phyloP scores from a whole-genome alignment of 257 asterid genomes.

The Penstemon eatonii region DNA sequence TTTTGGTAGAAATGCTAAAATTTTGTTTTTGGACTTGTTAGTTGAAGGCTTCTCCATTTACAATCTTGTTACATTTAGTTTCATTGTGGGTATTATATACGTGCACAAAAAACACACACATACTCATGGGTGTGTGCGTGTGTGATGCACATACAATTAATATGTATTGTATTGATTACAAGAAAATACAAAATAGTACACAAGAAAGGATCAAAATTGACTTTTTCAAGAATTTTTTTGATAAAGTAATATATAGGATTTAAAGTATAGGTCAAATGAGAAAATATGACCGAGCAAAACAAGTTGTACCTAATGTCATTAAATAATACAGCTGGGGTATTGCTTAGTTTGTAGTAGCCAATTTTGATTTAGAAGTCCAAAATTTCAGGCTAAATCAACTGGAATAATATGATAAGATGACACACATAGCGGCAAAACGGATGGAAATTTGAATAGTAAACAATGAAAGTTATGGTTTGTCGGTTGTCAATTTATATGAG shows the following conservation, averaged over 20 bases:
- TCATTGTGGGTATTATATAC: constrained; percentile 17
- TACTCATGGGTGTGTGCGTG: background rate
- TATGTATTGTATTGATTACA: background rate
- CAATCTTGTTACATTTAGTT: background rate
- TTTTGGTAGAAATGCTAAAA: constrained; percentile 46
- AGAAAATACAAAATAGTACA: constrained; percentile 16
- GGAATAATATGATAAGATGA: background rate
- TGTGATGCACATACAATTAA: background rate
- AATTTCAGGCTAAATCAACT: constrained; percentile 30
- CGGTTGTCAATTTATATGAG: no score
- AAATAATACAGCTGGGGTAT: constrained; percentile 19
- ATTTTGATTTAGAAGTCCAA: constrained; percentile 38
- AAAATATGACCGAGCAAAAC: constrained; percentile 32
- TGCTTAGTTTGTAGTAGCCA: constrained; percentile 21
- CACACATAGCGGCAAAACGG: no score
- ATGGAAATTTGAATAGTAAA: background rate
- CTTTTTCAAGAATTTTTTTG: constrained; percentile 24
- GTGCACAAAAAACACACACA: constrained; percentile 3
- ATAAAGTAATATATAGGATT: background rate
- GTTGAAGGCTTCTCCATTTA: constrained; percentile 44
- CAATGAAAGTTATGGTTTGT: constrained; percentile 9
- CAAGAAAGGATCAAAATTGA: constrained; percentile 33
- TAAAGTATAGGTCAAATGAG: constrained; percentile 32
- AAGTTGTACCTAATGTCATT: constrained; percentile 17
- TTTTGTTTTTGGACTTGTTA: constrained; percentile 33